phyloP scores from a whole-genome alignment of 2,329 filamentous ascomycete genomes.

The Remersonia thermophila region DNA sequence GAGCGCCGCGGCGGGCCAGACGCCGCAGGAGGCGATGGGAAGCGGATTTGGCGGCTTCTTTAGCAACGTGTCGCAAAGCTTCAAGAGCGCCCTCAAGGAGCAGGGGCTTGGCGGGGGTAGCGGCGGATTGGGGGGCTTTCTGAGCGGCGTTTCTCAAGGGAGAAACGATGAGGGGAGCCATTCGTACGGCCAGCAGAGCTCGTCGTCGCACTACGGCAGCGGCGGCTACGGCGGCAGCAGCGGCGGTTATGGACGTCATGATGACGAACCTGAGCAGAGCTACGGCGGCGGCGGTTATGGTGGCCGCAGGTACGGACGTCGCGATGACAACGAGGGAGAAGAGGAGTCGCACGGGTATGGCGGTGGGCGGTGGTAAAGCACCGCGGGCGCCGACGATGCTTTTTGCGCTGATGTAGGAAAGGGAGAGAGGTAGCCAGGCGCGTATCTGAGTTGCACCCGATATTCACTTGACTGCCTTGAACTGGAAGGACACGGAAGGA shows the following conservation, averaged over 20 bases:
- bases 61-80: constrained; percentile 49
- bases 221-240: constrained; percentile 1
- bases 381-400: too few relatives aligned
- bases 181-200: constrained; percentile 14
- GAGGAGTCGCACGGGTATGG: constrained; percentile 1
- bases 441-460: too few relatives aligned
- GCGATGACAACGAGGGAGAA: constrained; percentile 5
- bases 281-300: constrained; percentile 5
- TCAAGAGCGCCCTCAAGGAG: constrained; percentile 29
- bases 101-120: constrained; percentile 35
- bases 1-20: constrained; percentile 27
- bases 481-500: too few relatives aligned
- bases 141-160: constrained; percentile 24
- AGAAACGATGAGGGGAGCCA: constrained; percentile 1
- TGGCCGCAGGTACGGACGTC: constrained; percentile 1
- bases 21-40: constrained; percentile 32
- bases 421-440: too few relatives aligned
- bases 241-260: constrained; percentile 2
- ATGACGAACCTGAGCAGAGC: constrained; percentile 11
- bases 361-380: too few relatives aligned
- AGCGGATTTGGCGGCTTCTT: constrained; percentile 59
- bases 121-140: constrained; percentile 46
- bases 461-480: too few relatives aligned
- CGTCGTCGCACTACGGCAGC: too few relatives aligned
- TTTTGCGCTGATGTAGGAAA: too few relatives aligned